Conservation (phyloP, 495 filamentous ascomycete genomes). For the Amphirosellinia nigrospora region DNA sequence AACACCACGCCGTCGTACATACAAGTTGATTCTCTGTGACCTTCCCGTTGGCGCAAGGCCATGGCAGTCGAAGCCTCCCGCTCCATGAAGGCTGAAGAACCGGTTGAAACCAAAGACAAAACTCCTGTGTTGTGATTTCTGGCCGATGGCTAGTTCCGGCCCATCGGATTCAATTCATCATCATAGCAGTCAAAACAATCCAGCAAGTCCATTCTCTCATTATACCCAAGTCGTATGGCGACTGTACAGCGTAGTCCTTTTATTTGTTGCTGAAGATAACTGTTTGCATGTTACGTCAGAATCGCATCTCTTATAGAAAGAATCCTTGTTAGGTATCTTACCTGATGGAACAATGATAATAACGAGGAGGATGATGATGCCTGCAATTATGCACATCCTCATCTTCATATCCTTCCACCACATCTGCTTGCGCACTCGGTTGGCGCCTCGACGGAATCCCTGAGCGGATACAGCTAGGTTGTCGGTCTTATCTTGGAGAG, state of each 20-base stretch:
- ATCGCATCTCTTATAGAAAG: background rate
- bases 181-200: constrained; percentile 28
- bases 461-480: constrained; percentile 88
- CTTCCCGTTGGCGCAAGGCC: constrained; percentile 18
- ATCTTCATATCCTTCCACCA: constrained; percentile 96
- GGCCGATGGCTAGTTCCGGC: constrained; percentile 35
- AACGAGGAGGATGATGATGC: constrained; percentile 84
- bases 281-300: constrained; percentile 16
- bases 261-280: constrained; percentile 15
- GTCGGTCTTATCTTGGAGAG: constrained; percentile 94
- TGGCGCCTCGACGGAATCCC: constrained; percentile 93
- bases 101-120: constrained; percentile 39
- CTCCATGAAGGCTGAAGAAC: constrained; percentile 32
- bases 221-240: constrained; percentile 26
- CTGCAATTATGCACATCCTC: constrained; percentile 91
- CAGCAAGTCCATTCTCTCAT: constrained; percentile 23
- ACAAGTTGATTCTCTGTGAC: constrained; percentile 39
- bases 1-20: constrained; percentile 48
- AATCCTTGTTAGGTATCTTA: constrained; percentile 48
- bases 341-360: constrained; percentile 91
- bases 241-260: background rate
- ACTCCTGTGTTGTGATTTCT: constrained; percentile 32
- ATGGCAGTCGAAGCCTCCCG: constrained; percentile 18
- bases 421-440: constrained; percentile 93
- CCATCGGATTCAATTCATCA: constrained; percentile 41